Base-by-base conservation (phyloP, 495 filamentous ascomycete species). In the Penicillium bialowiezense region DNA sequence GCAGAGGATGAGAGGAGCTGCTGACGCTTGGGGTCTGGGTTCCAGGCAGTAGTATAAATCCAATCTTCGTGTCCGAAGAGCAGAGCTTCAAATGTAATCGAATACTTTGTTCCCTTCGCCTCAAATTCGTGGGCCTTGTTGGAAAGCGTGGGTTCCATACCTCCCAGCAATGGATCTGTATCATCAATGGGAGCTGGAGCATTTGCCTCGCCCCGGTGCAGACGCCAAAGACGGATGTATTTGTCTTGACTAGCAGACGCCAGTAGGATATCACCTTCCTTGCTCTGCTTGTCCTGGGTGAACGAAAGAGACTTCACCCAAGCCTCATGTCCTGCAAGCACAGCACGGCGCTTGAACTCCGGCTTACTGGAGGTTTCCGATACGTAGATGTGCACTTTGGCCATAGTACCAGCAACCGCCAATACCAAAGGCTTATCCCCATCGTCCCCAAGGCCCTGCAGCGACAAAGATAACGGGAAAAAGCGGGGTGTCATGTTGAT, bases 241-340 rank as follows among this genome's bases (percentile, higher is more conserved):
- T 92, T 97, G 58, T 99, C 93, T 68, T 99, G 93, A 61, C 91
- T 96, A 6, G 91, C 91, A 19, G 92, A 97, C 2, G 95, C 90
- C 10, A 99, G 74, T 39, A 97, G 67, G 13, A 97, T 62, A 65
- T 96, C 90, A 35, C 77, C 78, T 3, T 63, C 66, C 9, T 68
- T 63, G 15, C 65, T 67, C n/a, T 65, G 60, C 32, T 67, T 80
- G 56, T 95, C 88, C 53, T 62, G 62, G 12, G 82, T 80, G 52
- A 98, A 93, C 26, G 85, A 81, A 8, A 97, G 73, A 18, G 88
- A 88, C 14, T 91, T 81, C 18, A 99, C 82, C 93, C 93, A 99
- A 41, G 89, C 90, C 71, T 97, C 95, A 53, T 99, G 93, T 7
- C 93, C 93, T 2, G 85, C 76, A 14, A 99, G 79, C 0, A 84